These are phyloP conservation scores for Telfairia occidentalis DNA, from an alignment of 331 rosid species.

Conservation along the genomic window DNA sequence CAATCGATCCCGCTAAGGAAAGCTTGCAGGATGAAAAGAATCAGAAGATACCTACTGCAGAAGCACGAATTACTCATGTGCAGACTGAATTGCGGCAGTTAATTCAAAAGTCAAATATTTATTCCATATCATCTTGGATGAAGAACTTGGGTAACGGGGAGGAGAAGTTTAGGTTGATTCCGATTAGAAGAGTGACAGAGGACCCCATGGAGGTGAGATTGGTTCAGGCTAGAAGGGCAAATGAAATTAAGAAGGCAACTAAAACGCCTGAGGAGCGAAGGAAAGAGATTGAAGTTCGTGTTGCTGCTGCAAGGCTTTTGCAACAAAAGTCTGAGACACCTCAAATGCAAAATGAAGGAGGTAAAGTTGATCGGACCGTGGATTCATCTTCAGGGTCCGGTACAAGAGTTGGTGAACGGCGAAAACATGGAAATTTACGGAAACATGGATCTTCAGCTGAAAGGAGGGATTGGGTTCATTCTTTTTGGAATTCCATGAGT, in stretches of 20 bases:
- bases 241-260: constrained; percentile 86
- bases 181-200: constrained; percentile 52
- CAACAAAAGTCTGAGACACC: constrained; percentile 69
- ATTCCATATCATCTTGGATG: constrained; percentile 74
- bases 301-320: constrained; percentile 77
- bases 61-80: constrained; percentile 44
- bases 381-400: constrained; percentile 45
- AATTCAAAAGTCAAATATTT: constrained; percentile 70
- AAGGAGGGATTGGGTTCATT: constrained; percentile 56
- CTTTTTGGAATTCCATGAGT: constrained; percentile 59
- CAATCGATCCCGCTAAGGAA: constrained; percentile 74
- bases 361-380: constrained; percentile 37
- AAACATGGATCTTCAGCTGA: constrained; percentile 56
- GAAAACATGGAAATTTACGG: constrained; percentile 40
- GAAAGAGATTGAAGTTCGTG: constrained; percentile 78
- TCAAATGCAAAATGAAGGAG: constrained; percentile 35
- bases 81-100: constrained; percentile 70
- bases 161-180: constrained; percentile 67
- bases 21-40: constrained; percentile 74
- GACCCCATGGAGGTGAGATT: constrained; percentile 80
- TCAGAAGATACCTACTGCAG: constrained; percentile 36
- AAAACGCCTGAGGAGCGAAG: constrained; percentile 78
- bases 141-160: constrained; percentile 76
- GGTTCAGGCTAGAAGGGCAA: constrained; percentile 71
- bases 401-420: constrained; percentile 57